A percentile compares a stretch with the other conserved stretches of the same genome.
Evolutionary conservation across 2,329 filamentous ascomycete species (phyloP).

Genomic region (Chaetothyriales sp.): DNA sequence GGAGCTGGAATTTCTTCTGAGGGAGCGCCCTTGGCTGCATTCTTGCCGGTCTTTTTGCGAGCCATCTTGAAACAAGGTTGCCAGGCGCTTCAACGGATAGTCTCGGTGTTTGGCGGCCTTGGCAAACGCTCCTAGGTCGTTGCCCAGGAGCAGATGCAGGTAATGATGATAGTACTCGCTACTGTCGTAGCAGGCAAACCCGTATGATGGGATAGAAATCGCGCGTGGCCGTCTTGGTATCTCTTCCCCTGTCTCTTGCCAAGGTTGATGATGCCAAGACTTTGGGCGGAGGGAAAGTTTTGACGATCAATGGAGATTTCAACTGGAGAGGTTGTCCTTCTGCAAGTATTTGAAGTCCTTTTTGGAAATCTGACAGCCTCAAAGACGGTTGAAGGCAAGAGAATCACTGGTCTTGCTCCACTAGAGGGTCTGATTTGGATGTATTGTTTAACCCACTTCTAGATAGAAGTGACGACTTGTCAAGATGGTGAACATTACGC

Average conservation of each 20-base stretch:
- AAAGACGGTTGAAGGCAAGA: background rate
- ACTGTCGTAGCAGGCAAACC: background rate
- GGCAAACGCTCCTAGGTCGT: background rate
- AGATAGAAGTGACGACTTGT: slow-evolving; percentile 4
- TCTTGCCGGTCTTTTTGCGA: background rate
- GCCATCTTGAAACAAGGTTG: background rate
- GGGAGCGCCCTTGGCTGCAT: background rate
- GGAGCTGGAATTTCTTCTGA: background rate
- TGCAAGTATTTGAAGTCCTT: background rate
- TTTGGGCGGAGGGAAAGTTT: background rate
- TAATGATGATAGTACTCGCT: background rate
- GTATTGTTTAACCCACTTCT: background rate
- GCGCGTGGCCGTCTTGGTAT: background rate
- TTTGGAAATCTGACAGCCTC: background rate
- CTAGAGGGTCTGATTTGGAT: background rate
- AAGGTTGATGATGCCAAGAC: background rate
- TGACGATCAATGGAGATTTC: background rate
- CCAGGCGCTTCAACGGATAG: background rate
- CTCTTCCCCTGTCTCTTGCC: background rate
- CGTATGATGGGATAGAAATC: background rate
- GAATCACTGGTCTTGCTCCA: background rate
- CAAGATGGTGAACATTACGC: slow-evolving; percentile 96
- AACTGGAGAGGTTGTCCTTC: background rate
- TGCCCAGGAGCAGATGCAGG: background rate
- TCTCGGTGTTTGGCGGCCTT: background rate